Base-by-base conservation (phyloP, 495 filamentous ascomycete genomes). In the Penicillium ochrochloron region DNA sequence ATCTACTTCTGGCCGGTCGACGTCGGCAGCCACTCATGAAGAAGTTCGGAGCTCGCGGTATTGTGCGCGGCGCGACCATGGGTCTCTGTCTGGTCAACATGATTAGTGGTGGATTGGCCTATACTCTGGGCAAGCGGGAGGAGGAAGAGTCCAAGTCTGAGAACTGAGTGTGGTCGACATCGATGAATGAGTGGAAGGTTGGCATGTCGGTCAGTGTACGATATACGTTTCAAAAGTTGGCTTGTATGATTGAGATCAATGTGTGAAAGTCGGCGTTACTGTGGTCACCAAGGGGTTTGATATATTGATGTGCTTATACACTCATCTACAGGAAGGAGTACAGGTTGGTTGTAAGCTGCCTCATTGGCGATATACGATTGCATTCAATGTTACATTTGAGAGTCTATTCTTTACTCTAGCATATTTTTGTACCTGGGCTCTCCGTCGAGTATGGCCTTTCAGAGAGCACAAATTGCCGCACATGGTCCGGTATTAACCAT, bases 1-100 rank as follows among this genome's bases (percentile, higher is more conserved):
- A 98, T 74, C 79, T 93, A 17, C 76, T 97, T 11, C 80, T 94
- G 48, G 93, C 92, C 25, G 75, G 84, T 63, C 84, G 92, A 60
- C 83, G 90, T 63, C 84, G 83, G 60, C 86, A 85, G 60, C 80
- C 76, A 51, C 70, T 83, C 41, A 78, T 87, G 67, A 84, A 82
- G 63, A 89, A 86, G 72, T 89, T 90, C 74, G 84, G 86, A 19
- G 75, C 84, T 29, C 83, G 91, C 54, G 93, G 93, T 2, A 75
- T 88, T 41, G 84, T 94, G 50, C 83, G 92, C 57, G 87, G 90
- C 35, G 74, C 82, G 37, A 91, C 92, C 29, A 83, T 97, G 81
- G 90, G 84, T 25, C 68, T 95, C 35, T 90, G 88, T 54, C 76
- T 80, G 11, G 81, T 80, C 31, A 97, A 97, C 77, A 73, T 90